Evolutionary conservation across 202 grass and related monocot genomes (phyloP).

Genomic region (Dendrocalamus latiflorus): DNA sequence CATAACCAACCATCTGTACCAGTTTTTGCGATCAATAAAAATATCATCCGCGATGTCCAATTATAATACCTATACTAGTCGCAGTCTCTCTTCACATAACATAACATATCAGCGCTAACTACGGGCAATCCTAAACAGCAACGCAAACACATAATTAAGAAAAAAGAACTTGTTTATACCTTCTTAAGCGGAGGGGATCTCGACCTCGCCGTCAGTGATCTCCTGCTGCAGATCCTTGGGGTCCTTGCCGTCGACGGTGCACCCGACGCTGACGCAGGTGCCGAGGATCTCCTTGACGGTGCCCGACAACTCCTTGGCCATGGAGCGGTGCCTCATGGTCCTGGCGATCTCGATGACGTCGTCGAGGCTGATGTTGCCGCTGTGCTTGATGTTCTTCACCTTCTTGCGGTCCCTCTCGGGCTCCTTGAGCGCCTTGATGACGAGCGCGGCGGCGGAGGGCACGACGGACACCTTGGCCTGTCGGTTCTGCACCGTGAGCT

Average conservation of each 20-base stretch:
- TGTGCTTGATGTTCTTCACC: conserved; percentile 90
- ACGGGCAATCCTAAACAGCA: too few species aligned
- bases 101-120: too few species aligned
- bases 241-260: conserved; percentile 79
- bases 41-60: too few species aligned
- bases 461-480: conserved; percentile 93
- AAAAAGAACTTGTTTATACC: not conserved
- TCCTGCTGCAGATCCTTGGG: conserved; percentile 80
- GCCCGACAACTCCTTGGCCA: conserved; percentile 75
- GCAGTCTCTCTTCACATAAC: too few species aligned
- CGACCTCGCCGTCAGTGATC: conserved; percentile 65
- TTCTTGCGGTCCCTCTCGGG: conserved; percentile 86
- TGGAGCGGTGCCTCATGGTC: conserved; percentile 57
- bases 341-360: conserved; percentile 70
- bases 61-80: too few species aligned
- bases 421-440: conserved; percentile 88
- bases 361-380: conserved; percentile 74
- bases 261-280: conserved; percentile 80
- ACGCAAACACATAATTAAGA: too few species aligned
- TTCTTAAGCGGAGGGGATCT: conserved; percentile 54
- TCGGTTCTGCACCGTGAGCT: conserved; percentile 87
- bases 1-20: too few species aligned
- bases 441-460: conserved; percentile 74
- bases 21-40: too few species aligned
- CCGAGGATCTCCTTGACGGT: conserved; percentile 81